phyloP scores from a whole-genome alignment of 83 land plant genomes.

The Thuja plicata region DNA sequence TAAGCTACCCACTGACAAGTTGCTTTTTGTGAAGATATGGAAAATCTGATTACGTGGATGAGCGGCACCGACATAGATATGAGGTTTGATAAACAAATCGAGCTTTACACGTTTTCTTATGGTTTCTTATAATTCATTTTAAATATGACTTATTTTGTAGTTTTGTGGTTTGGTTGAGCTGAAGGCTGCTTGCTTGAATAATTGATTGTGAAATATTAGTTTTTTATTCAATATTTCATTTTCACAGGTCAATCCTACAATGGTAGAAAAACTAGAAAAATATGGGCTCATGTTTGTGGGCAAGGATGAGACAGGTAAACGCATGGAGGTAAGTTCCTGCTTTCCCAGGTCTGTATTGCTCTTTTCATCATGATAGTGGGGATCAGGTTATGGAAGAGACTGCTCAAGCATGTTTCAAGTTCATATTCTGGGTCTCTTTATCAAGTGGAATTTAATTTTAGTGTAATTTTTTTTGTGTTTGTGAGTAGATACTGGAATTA shows the following conservation, averaged over 20 bases:
- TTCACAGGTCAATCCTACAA: slow-evolving; percentile 86
- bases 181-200: background rate
- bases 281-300: slow-evolving; percentile 87
- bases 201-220: background rate
- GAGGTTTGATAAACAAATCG: slow-evolving; percentile 55
- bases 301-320: slow-evolving; percentile 73
- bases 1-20: background rate
- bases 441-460: background rate
- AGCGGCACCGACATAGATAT: slow-evolving; percentile 96
- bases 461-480: background rate
- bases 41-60: slow-evolving; percentile 68
- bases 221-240: background rate
- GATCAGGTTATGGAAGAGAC: background rate
- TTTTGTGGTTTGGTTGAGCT: background rate
- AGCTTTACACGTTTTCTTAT: background rate
- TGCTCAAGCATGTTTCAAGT: background rate
- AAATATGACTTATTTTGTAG: background rate
- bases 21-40: slow-evolving; percentile 49
- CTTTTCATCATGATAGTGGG: background rate
- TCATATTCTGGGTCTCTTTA: background rate
- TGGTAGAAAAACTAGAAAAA: slow-evolving; percentile 64
- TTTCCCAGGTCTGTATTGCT: background rate
- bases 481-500: slow-evolving; percentile 56
- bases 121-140: background rate
- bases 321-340: slow-evolving; percentile 73